A percentile compares a stretch with the other conserved stretches of the same genome.
Evolutionary conservation across 805 yeast species (phyloP).

Genomic region (Starmerella gropengiesseri): DNA sequence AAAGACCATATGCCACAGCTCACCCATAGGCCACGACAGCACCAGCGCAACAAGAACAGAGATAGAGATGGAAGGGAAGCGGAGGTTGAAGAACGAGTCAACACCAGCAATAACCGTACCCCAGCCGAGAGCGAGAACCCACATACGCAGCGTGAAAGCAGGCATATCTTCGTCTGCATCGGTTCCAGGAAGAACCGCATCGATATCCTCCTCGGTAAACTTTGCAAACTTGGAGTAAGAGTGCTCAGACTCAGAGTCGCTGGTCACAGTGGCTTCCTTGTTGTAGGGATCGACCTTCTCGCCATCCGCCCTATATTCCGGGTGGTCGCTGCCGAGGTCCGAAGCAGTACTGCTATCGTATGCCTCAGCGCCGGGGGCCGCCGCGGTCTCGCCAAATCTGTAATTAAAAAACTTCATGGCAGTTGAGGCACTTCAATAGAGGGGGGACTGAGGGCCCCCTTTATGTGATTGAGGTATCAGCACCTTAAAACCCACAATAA

Average conservation of each 20-base stretch:
- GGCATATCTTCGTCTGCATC: conserved; percentile 41
- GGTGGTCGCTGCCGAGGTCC: too few relatives aligned
- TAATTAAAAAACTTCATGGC: too few relatives aligned
- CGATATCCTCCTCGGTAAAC: conserved; percentile 14
- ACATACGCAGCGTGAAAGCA: conserved; percentile 46
- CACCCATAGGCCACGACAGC: conserved; percentile 56
- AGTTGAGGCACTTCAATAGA: too few relatives aligned
- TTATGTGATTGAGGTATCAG: too few relatives aligned
- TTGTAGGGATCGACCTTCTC: not conserved
- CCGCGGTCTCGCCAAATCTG: too few relatives aligned
- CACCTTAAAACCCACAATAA: too few relatives aligned
- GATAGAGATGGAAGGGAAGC: conserved; percentile 44
- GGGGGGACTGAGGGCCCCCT: too few relatives aligned
- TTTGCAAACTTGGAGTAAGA: not conserved
- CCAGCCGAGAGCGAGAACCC: conserved; percentile 43
- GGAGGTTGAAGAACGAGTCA: conserved; percentile 49
- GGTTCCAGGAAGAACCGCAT: conserved; percentile 15
- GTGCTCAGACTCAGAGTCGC: not conserved
- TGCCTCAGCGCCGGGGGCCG: too few relatives aligned
- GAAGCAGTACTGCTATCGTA: too few relatives aligned
- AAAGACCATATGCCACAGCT: conserved; percentile 35
- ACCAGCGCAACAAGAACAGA: conserved; percentile 48
- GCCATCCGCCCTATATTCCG: too few relatives aligned
- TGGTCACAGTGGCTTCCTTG: not conserved
- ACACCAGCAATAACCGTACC: conserved; percentile 48